Evolutionary conservation across 2,329 filamentous ascomycete genomes (phyloP).

Genomic region (Penicillium sp.): DNA sequence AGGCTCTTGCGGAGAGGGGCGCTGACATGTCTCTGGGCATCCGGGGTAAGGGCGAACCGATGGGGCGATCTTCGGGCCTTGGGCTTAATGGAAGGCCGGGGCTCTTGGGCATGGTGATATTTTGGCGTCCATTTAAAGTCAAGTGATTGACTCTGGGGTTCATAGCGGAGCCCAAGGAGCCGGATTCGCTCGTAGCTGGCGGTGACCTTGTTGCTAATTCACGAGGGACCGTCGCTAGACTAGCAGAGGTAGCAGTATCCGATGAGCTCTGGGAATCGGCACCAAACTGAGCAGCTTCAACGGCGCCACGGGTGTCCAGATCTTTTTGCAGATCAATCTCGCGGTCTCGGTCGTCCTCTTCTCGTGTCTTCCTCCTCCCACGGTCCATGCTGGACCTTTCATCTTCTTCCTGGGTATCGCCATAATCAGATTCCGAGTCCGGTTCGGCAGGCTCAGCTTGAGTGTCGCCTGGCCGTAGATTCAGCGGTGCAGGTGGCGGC

Average conservation of each 20-base stretch:
- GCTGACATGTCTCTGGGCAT: conserved; percentile 57
- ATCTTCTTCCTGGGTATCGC: conserved; percentile 67
- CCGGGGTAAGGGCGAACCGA: conserved; percentile 56
- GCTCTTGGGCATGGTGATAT: conserved; percentile 50
- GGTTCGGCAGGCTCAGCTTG: conserved; percentile 35
- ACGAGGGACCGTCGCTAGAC: conserved; percentile 47
- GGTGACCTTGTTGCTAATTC: conserved; percentile 43
- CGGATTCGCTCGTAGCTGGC: conserved; percentile 20
- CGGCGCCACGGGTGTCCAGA: conserved; percentile 42
- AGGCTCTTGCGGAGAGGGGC: conserved; percentile 66
- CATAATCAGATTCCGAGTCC: conserved; percentile 77
- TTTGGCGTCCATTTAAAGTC: conserved; percentile 35
- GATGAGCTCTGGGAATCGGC: conserved; percentile 7
- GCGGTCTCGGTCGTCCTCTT: conserved; percentile 77
- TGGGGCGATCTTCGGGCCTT: conserved; percentile 55
- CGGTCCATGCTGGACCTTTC: conserved; percentile 57
- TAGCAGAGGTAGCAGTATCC: conserved; percentile 9
- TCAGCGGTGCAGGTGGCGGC: conserved; percentile 76
- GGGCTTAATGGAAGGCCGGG: conserved; percentile 62
- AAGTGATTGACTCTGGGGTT: conserved; percentile 24
- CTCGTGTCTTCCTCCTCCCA: conserved; percentile 75
- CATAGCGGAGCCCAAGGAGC: conserved; percentile 32
- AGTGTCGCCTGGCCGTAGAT: conserved; percentile 53
- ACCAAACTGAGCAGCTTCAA: background rate
- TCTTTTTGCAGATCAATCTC: conserved; percentile 65